Base-by-base conservation (phyloP, 140 eudicot species). In the Oenanthe javanica region DNA sequence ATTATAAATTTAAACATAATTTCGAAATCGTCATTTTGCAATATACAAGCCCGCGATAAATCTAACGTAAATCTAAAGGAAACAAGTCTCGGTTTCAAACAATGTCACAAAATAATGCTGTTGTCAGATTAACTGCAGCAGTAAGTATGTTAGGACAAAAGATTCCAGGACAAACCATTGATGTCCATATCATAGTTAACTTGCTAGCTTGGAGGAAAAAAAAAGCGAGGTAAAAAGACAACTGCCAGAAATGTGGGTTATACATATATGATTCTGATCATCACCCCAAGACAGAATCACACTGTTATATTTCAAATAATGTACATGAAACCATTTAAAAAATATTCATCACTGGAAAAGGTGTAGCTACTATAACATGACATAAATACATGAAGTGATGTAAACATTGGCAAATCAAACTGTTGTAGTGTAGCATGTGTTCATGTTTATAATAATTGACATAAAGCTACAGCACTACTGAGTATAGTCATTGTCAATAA, bases 101-200 rank as follows among this genome's bases (percentile, higher is more conserved):
- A 1, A 40, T 51, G 71, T n/a, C 40, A 10, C 16, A 66, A 11
- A 63, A 66, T 66, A 66, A 66, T 27, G 42, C 7, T 66, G 16
- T 11, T 66, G 72, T 64, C 72, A 27, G 72, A 27, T 66, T 2
- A 66, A 66, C 72, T 66, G 72, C 72, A 66, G 18, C 72, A 66
- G 43, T n/a, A 66, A 25, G 25, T 27, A 31, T 6, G 63, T 54
- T 5, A 54, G 2, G 31, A 23, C 72, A 66, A 23, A 66, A 66
- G 72, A 66, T 66, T 66, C 72, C 72, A 27, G 72, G 72, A 66
- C 42, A 66, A 31, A 66, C 42, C 25, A 59, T 59, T n/a, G n/a
- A 59, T 59, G 67, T 59, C 27, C 67, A 59, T 59, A 59, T 59
- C 67, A 59, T 59, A 59, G 67, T 59, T 59, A 59, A 59, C 67